phyloP scores from a whole-genome alignment of 2,329 filamentous ascomycete species.

The Neonectria punicea region DNA sequence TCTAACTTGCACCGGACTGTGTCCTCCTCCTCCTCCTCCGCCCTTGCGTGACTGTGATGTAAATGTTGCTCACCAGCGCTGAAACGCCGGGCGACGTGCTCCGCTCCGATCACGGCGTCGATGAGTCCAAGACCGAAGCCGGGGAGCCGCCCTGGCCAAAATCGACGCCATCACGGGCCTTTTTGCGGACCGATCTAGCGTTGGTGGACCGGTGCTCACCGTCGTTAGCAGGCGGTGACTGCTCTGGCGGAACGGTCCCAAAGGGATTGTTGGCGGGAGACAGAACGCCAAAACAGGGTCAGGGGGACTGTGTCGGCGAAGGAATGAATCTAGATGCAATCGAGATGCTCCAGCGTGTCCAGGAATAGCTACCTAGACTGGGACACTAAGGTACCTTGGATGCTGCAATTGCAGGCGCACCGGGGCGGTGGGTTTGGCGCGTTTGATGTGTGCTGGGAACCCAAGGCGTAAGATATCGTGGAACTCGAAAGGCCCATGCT shows the following conservation, averaged over 20 bases:
- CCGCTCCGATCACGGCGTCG: slow-evolving; percentile 18
- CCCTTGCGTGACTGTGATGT: background rate
- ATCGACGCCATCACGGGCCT: slow-evolving; percentile 6
- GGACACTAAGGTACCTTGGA: too few relatives aligned
- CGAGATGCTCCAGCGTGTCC: background rate
- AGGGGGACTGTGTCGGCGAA: background rate
- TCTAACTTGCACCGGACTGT: too few relatives aligned
- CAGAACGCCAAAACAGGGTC: background rate
- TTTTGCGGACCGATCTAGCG: background rate
- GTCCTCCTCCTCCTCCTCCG: background rate
- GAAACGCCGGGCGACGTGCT: slow-evolving; percentile 1
- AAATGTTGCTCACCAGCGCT: slow-evolving; percentile 3
- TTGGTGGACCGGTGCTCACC: slow-evolving; percentile 7
- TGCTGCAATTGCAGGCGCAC: background rate
- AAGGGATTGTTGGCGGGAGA: background rate
- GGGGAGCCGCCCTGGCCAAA: background rate
- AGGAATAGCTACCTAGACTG: background rate
- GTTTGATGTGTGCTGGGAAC: background rate
- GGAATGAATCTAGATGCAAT: background rate
- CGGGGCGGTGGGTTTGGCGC: background rate
- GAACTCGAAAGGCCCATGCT: background rate
- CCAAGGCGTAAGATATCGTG: background rate
- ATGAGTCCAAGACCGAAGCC: slow-evolving; percentile 1
- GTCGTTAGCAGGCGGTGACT: slow-evolving; percentile 1
- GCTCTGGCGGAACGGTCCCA: slow-evolving; percentile 1